Conservation (phyloP, 164 flowering plant genomes). For the Stephania cephalantha region DNA sequence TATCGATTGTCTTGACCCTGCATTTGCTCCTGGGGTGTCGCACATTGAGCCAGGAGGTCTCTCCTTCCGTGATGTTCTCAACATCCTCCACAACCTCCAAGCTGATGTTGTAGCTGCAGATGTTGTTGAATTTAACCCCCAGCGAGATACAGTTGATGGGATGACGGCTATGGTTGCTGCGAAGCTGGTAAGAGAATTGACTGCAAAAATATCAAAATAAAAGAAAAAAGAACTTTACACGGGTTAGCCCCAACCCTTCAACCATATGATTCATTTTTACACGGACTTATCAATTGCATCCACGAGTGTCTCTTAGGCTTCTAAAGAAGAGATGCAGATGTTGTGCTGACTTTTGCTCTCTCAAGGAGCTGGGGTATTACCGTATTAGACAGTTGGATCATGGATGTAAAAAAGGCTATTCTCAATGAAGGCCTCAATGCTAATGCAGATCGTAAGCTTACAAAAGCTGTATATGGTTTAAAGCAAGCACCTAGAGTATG, state of each 20-base stretch:
- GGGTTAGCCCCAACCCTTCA: background rate
- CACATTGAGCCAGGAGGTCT: conserved; percentile 99
- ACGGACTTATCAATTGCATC: background rate
- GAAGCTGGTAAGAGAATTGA: conserved; percentile 82
- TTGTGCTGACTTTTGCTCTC: too few relatives aligned
- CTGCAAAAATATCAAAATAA: conserved; percentile 83
- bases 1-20: conserved; percentile 93
- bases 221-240: background rate
- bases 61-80: conserved; percentile 88
- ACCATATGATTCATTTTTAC: conserved; percentile 1
- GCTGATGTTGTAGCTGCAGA: conserved; percentile 91
- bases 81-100: conserved; percentile 88
- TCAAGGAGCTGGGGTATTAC: too few relatives aligned
- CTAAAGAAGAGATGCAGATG: background rate
- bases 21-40: conserved; percentile 98
- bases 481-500: too few relatives aligned
- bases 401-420: too few relatives aligned
- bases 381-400: too few relatives aligned
- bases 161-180: conserved; percentile 99
- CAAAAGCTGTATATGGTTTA: too few relatives aligned
- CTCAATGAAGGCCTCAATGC: too few relatives aligned
- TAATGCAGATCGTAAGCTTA: too few relatives aligned
- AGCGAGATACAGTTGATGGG: conserved; percentile 98
- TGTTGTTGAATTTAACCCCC: conserved; percentile 96
- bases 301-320: background rate